Conservation (phyloP, 768 basidiomycete genomes). For the Leccinum aurantiacum region DNA sequence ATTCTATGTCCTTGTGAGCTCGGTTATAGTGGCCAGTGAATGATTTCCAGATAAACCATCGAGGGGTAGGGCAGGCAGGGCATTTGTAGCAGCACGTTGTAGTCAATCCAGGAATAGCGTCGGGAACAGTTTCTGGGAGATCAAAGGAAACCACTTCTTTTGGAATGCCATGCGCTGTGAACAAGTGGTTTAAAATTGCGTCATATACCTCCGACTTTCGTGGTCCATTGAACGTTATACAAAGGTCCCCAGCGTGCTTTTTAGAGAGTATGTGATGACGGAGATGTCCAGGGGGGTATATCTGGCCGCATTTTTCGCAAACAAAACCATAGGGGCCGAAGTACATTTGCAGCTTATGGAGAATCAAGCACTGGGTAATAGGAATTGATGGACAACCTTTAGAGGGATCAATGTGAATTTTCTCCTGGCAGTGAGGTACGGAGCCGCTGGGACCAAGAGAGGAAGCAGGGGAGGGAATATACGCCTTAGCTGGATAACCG, state of each 20-base stretch:
- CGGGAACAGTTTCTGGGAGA: neutral
- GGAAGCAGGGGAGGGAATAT: neutral
- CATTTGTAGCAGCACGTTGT: neutral
- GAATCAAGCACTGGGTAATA: neutral
- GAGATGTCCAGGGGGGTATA: neutral
- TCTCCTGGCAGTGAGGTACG: neutral
- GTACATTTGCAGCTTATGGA: neutral
- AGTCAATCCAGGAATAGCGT: neutral
- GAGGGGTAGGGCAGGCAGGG: neutral
- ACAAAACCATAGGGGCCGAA: conserved; percentile 2
- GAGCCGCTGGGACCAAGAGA: neutral
- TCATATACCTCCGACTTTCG: neutral
- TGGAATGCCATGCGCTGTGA: neutral
- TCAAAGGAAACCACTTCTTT: neutral
- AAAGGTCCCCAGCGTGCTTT: neutral
- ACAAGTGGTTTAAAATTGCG: neutral
- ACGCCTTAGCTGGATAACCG: neutral
- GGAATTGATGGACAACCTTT: neutral
- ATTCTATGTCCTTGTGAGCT: neutral
- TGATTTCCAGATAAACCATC: neutral
- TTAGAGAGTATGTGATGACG: neutral
- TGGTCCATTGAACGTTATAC: neutral
- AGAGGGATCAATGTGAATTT: neutral
- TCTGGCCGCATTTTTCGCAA: neutral
- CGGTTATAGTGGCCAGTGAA: neutral